Percentiles rank a stretch among this genome's conserved stretches.
Conservation (phyloP, 2,329 filamentous ascomycete species). For the Ceratocystis cubensis region DNA sequence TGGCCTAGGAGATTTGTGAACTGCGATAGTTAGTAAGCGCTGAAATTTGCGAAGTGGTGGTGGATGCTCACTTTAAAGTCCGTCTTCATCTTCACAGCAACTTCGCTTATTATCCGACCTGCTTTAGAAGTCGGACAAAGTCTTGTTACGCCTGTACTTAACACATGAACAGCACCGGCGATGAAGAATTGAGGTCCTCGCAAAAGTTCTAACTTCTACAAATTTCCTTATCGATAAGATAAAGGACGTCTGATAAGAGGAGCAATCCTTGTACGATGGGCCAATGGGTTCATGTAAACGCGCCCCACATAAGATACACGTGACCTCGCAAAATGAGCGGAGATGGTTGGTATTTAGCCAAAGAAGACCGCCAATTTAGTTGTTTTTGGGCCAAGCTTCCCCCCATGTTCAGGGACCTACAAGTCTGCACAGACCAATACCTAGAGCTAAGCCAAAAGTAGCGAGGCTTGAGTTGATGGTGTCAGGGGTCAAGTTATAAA, state of each 20-base stretch:
- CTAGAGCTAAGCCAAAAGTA: not conserved
- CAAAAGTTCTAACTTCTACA: conserved; percentile 12
- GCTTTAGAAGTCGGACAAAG: not conserved
- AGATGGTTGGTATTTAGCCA: not conserved
- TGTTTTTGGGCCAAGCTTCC: not conserved
- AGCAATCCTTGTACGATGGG: not conserved
- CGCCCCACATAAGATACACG: not conserved
- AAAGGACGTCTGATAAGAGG: not conserved
- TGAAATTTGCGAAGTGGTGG: not conserved
- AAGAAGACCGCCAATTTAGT: not conserved
- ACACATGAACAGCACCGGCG: not conserved
- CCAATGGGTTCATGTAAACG: not conserved
- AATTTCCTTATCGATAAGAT: conserved; percentile 21
- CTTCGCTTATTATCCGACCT: not conserved
- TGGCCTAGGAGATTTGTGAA: conserved; percentile 98
- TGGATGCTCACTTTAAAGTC: conserved; percentile 70
- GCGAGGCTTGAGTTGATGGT: not conserved
- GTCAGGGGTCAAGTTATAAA: not conserved
- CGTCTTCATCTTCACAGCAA: conserved; percentile 70
- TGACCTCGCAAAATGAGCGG: not conserved
- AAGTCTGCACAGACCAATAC: conserved; percentile 4
- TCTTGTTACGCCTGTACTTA: not conserved
- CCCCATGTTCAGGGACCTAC: conserved; percentile 2
- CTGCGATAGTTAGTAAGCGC: conserved; percentile 34
- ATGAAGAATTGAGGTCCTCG: not conserved